phyloP scores from a whole-genome alignment of 306 rosid species.

The Quercus rubra region DNA sequence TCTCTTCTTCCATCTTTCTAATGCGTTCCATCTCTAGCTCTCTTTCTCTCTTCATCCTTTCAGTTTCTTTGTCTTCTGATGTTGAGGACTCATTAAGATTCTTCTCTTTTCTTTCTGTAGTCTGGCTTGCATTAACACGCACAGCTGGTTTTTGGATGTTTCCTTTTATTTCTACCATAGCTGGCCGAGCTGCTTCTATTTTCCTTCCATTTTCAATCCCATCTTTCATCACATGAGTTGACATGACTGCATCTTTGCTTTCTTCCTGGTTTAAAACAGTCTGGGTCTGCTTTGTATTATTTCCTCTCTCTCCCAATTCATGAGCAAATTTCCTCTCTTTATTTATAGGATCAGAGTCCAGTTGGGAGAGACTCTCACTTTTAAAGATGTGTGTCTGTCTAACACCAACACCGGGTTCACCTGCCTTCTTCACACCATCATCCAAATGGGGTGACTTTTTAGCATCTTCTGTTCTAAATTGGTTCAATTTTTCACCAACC shows the following conservation, averaged over 20 bases:
- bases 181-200: conserved; percentile 31
- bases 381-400: conserved; percentile 28
- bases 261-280: conserved; percentile 27
- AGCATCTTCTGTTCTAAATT: conserved; percentile 29
- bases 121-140: conserved; percentile 35
- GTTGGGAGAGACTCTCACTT: conserved; percentile 27
- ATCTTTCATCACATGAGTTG: conserved; percentile 31
- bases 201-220: conserved; percentile 34
- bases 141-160: conserved; percentile 36
- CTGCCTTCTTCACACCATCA: conserved; percentile 26
- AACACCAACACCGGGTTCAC: conserved; percentile 34
- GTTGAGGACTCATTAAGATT: conserved; percentile 24
- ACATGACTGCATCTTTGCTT: conserved; percentile 21
- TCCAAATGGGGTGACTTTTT: conserved; percentile 25
- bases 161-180: conserved; percentile 29
- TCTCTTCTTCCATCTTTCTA: conserved; percentile 77
- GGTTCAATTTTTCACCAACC: conserved; percentile 9
- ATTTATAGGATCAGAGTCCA: conserved; percentile 38
- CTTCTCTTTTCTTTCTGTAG: conserved; percentile 48
- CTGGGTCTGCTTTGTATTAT: conserved; percentile 29
- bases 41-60: conserved; percentile 53
- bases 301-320: conserved; percentile 41
- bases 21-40: conserved; percentile 66
- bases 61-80: conserved; percentile 54
- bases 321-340: conserved; percentile 41